Conservation (phyloP, 2,329 filamentous ascomycete genomes). For the Colletotrichum cereale region DNA sequence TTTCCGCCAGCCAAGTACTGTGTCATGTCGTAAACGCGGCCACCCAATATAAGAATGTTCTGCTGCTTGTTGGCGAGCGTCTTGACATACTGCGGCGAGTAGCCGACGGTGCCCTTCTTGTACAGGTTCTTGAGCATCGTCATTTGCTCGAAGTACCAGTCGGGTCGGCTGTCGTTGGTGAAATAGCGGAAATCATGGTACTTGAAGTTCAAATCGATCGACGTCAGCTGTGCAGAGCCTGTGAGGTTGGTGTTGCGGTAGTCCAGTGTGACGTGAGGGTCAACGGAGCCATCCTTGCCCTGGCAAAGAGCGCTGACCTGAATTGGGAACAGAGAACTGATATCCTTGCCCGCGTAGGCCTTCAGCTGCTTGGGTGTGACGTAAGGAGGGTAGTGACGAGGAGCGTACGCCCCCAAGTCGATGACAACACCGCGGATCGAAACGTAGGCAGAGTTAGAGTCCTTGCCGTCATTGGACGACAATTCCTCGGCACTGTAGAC, state of each 20-base stretch:
- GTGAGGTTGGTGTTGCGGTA: conserved; percentile 84
- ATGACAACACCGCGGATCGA: conserved; percentile 92
- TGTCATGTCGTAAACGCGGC: conserved; percentile 89
- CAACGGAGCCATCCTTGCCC: conserved; percentile 74
- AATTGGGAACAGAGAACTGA: conserved; percentile 90
- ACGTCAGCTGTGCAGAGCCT: conserved; percentile 72
- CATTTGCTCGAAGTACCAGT: conserved; percentile 96
- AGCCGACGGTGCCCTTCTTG: conserved; percentile 90
- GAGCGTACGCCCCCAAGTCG: conserved; percentile 79
- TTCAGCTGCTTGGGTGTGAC: conserved; percentile 72
- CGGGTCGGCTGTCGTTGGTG: conserved; percentile 83
- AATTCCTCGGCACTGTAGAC: conserved; percentile 87
- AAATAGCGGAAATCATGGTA: conserved; percentile 96
- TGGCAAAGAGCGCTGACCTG: conserved; percentile 94
- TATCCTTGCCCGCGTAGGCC: conserved; percentile 88
- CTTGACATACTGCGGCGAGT: conserved; percentile 80
- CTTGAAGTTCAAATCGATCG: conserved; percentile 76
- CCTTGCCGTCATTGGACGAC: conserved; percentile 78
- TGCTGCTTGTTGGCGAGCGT: conserved; percentile 73
- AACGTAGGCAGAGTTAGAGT: conserved; percentile 73
- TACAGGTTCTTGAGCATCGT: conserved; percentile 80
- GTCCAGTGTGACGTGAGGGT: conserved; percentile 83
- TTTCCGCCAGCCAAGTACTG: conserved; percentile 84
- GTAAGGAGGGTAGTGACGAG: conserved; percentile 80
- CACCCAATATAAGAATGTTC: conserved; percentile 82